Evolutionary conservation across 2,329 filamentous ascomycete species (phyloP).

Genomic region (Talaromyces rugulosus): DNA sequence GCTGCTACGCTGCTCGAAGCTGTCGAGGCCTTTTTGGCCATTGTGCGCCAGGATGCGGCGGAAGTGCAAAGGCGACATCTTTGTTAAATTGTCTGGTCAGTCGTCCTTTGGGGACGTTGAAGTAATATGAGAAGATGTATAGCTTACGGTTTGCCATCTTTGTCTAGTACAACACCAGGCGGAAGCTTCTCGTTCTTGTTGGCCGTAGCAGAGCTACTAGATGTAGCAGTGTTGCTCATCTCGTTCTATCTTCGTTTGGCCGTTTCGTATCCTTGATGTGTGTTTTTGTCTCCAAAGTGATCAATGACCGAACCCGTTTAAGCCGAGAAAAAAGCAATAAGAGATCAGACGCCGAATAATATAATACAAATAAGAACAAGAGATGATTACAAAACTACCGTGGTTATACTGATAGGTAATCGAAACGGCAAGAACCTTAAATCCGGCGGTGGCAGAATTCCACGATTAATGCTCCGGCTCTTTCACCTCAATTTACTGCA

Average conservation of each 20-base stretch:
- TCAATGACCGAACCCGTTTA: background rate
- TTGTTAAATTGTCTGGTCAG: background rate
- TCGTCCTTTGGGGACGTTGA: background rate
- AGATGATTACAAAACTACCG: background rate
- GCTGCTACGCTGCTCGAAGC: conserved; percentile 18
- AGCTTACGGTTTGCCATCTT: conserved; percentile 48
- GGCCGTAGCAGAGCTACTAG: background rate
- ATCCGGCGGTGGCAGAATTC: too few relatives aligned
- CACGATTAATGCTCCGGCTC: too few relatives aligned
- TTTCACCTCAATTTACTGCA: too few relatives aligned
- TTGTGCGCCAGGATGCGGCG: conserved; percentile 41
- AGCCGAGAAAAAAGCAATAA: background rate
- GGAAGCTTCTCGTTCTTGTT: conserved; percentile 27
- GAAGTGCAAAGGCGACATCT: conserved; percentile 49
- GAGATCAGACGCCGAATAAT: background rate
- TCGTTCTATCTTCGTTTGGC: background rate
- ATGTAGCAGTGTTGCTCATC: conserved; percentile 1
- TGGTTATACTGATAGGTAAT: too few relatives aligned
- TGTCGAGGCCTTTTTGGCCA: conserved; percentile 37
- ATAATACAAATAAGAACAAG: background rate
- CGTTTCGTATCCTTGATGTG: background rate
- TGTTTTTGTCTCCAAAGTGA: background rate
- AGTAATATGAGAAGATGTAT: background rate
- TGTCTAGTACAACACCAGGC: conserved; percentile 47
- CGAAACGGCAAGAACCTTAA: too few relatives aligned